phyloP scores from a whole-genome alignment of 768 basidiomycete species.

The Infundibulicybe gibba region DNA sequence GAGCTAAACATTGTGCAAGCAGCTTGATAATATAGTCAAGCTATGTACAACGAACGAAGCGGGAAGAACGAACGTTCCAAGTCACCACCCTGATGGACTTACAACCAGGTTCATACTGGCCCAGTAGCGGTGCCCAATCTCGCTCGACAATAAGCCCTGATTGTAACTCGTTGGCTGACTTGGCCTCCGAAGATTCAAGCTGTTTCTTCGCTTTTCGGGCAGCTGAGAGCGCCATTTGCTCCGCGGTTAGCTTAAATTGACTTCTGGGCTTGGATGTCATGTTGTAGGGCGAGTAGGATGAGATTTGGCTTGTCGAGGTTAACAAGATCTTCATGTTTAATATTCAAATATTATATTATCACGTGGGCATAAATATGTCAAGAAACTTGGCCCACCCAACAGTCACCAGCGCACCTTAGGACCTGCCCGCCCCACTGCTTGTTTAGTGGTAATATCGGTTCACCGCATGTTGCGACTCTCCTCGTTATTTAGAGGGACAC shows the following conservation, averaged over 20 bases:
- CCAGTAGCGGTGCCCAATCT: constrained; percentile 36
- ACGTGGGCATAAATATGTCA: too few relatives aligned
- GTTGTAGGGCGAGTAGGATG: neutral
- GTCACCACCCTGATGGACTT: constrained; percentile 57
- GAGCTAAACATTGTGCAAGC: constrained; percentile 75
- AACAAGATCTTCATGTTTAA: too few relatives aligned
- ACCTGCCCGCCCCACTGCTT: neutral
- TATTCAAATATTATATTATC: too few relatives aligned
- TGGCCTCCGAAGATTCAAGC: constrained; percentile 1
- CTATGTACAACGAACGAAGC: constrained; percentile 1
- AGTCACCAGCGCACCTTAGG: too few relatives aligned
- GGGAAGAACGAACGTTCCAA: constrained; percentile 72
- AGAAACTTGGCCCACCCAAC: too few relatives aligned
- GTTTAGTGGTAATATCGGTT: too few relatives aligned
- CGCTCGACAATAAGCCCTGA: constrained; percentile 27
- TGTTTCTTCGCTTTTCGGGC: constrained; percentile 42
- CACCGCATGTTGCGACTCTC: constrained; percentile 33
- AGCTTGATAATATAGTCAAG: constrained; percentile 41
- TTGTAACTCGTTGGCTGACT: constrained; percentile 11
- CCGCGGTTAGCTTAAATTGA: constrained; percentile 35
- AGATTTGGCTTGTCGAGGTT: too few relatives aligned
- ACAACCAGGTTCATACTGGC: constrained; percentile 10
- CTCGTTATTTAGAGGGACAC: constrained; percentile 17
- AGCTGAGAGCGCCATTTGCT: constrained; percentile 53
- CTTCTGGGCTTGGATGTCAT: constrained; percentile 8